These are phyloP conservation scores for Capsicum baccatum DNA, from an alignment of 257 asterid species.

Conservation along the genomic window DNA sequence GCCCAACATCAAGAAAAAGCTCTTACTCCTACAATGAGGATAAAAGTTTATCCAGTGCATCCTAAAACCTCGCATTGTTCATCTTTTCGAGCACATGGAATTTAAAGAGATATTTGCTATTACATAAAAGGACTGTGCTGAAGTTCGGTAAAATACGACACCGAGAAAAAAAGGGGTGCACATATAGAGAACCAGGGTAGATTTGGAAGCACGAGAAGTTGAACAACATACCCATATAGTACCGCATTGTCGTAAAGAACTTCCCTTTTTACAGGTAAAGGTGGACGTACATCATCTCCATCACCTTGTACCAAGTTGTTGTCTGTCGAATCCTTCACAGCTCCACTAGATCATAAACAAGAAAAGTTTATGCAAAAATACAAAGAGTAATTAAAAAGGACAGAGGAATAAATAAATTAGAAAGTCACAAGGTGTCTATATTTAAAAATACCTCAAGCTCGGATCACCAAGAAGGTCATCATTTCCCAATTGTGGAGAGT, in stretches of 20 bases:
- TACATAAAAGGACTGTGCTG: background rate
- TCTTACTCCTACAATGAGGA: background rate
- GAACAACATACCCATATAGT: slow-evolving; percentile 64
- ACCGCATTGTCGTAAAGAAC: slow-evolving; percentile 78
- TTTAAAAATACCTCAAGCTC: slow-evolving; percentile 54
- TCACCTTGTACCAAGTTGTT: slow-evolving; percentile 49
- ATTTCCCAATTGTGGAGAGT: slow-evolving; percentile 51
- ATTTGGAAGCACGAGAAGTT: slow-evolving; percentile 27
- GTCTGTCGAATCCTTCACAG: slow-evolving; percentile 49
- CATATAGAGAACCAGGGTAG: background rate
- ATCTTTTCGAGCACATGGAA: background rate
- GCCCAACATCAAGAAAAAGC: background rate
- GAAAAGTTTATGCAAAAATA: background rate
- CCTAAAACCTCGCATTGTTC: background rate
- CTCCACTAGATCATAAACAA: slow-evolving; percentile 48
- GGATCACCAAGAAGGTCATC: slow-evolving; percentile 53
- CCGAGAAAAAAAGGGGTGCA: background rate
- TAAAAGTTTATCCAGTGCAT: background rate
- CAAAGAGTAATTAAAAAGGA: slow-evolving; percentile 30
- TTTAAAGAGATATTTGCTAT: background rate
- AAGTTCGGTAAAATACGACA: background rate
- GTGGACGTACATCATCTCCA: slow-evolving; percentile 78
- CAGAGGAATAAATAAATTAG: background rate
- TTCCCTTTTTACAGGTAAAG: slow-evolving; percentile 94
- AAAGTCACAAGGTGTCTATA: slow-evolving; percentile 27